Conservation (phyloP, 78 protist genomes). For the Tieghemostelium lacteum region DNA sequence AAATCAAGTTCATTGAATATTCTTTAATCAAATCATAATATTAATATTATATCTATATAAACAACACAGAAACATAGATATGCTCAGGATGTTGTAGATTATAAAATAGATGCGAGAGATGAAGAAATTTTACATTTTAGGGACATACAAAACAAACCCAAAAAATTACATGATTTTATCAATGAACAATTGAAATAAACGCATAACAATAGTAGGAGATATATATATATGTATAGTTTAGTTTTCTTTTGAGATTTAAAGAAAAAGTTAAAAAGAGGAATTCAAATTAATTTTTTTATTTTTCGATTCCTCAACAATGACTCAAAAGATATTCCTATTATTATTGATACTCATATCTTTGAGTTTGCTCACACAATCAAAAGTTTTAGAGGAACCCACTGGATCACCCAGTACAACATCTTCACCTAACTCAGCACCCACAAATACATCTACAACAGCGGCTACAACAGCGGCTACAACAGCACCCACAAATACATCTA, state of each 20-base stretch:
- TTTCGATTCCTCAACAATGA: not conserved
- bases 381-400: not conserved
- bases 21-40: not conserved
- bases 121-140: not conserved
- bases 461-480: not conserved
- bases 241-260: not conserved
- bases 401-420: not conserved
- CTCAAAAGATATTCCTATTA: too few species aligned
- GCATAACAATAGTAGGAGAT: not conserved
- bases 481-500: not conserved
- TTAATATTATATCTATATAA: not conserved
- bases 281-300: too few species aligned
- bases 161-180: not conserved
- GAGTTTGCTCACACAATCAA: not conserved
- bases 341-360: not conserved
- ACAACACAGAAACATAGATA: slow-evolving; percentile 69
- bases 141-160: not conserved
- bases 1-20: not conserved
- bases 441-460: not conserved
- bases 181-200: not conserved
- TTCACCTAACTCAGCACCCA: not conserved
- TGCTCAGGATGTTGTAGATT: slow-evolving; percentile 45
- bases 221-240: not conserved
- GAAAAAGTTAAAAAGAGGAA: not conserved
- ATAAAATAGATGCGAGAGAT: slow-evolving; percentile 43